Conservation (phyloP, 305 asterid genomes). For the Solanum hybrid region DNA sequence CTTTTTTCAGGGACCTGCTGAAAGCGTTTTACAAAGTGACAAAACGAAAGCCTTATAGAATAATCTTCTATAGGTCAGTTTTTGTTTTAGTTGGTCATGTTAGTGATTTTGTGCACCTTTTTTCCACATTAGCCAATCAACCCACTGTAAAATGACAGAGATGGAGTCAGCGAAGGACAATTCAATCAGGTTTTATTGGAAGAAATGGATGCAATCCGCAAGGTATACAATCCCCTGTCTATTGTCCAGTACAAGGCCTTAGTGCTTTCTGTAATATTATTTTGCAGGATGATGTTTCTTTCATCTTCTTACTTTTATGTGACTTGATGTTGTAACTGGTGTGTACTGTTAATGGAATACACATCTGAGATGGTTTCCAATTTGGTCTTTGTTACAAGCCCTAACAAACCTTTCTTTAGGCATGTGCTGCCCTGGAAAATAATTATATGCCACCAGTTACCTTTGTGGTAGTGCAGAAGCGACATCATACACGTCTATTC, state of each 20-base stretch:
- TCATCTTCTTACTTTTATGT: neutral
- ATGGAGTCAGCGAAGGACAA: conserved; percentile 93
- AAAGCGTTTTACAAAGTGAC: conserved; percentile 37
- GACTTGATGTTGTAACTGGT: neutral
- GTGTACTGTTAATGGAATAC: neutral
- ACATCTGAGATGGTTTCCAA: neutral
- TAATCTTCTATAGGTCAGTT: conserved; percentile 66
- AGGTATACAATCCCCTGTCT: conserved; percentile 25
- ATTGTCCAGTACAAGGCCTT: neutral
- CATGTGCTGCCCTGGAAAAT: conserved; percentile 49
- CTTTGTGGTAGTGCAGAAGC: conserved; percentile 88
- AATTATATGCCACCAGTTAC: conserved; percentile 52
- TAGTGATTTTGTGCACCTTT: neutral
- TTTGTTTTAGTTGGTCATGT: neutral
- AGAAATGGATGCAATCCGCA: conserved; percentile 60
- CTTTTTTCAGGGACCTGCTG: conserved; percentile 49
- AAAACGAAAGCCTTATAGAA: conserved; percentile 36
- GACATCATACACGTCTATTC: conserved; percentile 90
- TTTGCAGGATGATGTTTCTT: neutral
- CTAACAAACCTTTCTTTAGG: conserved; percentile 32
- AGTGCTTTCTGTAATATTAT: neutral
- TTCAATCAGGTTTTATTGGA: conserved; percentile 56
- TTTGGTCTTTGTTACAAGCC: neutral
- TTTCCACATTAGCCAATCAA: neutral
- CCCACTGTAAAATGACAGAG: conserved; percentile 32